Conservation (phyloP, 208 protist genomes). For the Leishmania martiniquensis region DNA sequence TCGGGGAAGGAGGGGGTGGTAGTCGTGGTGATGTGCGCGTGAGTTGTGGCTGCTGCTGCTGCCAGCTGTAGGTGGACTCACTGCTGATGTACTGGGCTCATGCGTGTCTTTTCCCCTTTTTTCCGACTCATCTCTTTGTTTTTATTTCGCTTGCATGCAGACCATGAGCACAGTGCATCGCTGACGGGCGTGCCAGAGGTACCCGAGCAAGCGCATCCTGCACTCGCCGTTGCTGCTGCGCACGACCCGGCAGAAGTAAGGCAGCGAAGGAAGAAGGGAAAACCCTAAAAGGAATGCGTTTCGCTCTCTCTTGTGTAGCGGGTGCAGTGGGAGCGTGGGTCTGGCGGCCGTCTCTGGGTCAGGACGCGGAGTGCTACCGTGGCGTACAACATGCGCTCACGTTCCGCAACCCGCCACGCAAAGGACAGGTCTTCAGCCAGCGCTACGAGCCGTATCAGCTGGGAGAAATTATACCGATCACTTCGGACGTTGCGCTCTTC, state of each 20-base stretch:
- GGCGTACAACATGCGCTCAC: constrained; percentile 81
- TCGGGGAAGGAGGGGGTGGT: not conserved
- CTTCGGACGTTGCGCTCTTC: constrained; percentile 86
- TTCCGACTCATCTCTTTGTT: not conserved
- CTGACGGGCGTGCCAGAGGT: not conserved
- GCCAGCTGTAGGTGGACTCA: not conserved
- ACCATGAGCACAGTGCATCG: not conserved
- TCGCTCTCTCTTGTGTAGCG: constrained; percentile 36
- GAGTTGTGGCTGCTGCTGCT: too few species aligned
- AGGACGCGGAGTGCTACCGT: constrained; percentile 61
- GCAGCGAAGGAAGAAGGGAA: not conserved
- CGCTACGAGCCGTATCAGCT: constrained; percentile 84
- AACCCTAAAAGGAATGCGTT: constrained; percentile 35
- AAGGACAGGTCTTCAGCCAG: constrained; percentile 72
- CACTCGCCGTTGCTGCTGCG: not conserved
- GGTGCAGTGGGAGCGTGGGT: constrained; percentile 36
- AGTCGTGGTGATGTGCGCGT: not conserved
- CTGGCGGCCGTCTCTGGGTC: constrained; percentile 12
- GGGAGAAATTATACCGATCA: constrained; percentile 87
- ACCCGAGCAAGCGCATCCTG: not conserved
- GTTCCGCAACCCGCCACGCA: constrained; percentile 54
- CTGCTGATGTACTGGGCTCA: not conserved
- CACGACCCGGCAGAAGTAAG: not conserved
- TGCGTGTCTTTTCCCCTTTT: not conserved
- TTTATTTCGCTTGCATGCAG: not conserved